Evolutionary conservation across 306 rosid genomes (phyloP).

Genomic region (Spatholobus suberectus): DNA sequence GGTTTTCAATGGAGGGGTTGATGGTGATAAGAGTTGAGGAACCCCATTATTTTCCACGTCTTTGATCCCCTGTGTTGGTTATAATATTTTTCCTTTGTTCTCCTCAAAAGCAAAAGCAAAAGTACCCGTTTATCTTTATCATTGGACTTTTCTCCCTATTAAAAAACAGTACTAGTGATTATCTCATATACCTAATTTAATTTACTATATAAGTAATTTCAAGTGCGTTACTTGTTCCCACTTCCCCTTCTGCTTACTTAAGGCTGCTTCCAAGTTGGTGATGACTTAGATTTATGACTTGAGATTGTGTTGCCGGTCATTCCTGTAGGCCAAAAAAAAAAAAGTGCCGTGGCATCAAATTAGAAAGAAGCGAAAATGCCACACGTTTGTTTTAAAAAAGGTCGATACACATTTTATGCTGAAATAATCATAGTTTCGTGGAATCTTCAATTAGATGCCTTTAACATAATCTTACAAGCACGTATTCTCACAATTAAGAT

Average conservation of each 20-base stretch:
- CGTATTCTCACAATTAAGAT: slow-evolving; percentile 3
- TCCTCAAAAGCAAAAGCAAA: slow-evolving; percentile 44
- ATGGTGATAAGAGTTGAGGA: slow-evolving; percentile 18
- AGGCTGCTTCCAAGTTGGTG: slow-evolving; percentile 43
- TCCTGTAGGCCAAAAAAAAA: not conserved
- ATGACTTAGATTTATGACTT: slow-evolving; percentile 47
- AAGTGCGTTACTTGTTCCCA: slow-evolving; percentile 48
- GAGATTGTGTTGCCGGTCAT: slow-evolving; percentile 55
- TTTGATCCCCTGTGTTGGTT: not conserved
- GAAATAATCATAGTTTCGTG: slow-evolving; percentile 25
- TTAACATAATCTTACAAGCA: slow-evolving; percentile 29
- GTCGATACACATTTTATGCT: slow-evolving; percentile 47
- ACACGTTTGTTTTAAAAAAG: slow-evolving; percentile 42
- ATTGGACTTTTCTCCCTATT: not conserved
- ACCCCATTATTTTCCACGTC: slow-evolving; percentile 31
- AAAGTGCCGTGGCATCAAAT: slow-evolving; percentile 39
- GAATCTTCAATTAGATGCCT: slow-evolving; percentile 45
- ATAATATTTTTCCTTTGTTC: not conserved
- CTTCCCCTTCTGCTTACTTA: slow-evolving; percentile 44
- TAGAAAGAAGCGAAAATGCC: slow-evolving; percentile 28
- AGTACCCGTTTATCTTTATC: slow-evolving; percentile 43
- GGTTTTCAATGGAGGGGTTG: not conserved
- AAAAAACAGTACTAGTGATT: slow-evolving; percentile 43
- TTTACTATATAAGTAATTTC: slow-evolving; percentile 11
- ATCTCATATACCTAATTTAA: slow-evolving; percentile 37